phyloP scores from a whole-genome alignment of 2,329 filamentous ascomycete species.

The Pseudogymnoascus destructans region DNA sequence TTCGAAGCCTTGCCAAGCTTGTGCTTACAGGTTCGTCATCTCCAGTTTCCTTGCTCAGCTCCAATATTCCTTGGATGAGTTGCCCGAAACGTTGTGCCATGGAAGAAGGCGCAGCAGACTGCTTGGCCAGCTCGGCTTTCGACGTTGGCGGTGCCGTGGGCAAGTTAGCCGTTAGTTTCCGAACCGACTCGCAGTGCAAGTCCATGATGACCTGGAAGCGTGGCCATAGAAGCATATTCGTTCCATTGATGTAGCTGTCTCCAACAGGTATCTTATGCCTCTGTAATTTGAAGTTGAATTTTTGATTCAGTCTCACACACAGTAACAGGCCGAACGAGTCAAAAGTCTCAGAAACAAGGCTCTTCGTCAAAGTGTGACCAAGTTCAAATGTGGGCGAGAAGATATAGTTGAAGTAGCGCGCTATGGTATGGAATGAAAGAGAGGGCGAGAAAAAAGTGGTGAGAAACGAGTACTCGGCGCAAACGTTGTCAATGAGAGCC shows the following conservation, averaged over 20 bases:
- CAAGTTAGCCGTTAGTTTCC: constrained; percentile 42
- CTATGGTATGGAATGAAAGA: constrained; percentile 62
- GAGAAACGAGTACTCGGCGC: constrained; percentile 88
- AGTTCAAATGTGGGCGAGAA: constrained; percentile 84
- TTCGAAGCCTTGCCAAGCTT: constrained; percentile 62
- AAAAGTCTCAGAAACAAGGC: constrained; percentile 60
- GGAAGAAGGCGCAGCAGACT: constrained; percentile 75
- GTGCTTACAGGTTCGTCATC: constrained; percentile 87
- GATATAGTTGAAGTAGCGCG: constrained; percentile 72
- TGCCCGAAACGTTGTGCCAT: constrained; percentile 93
- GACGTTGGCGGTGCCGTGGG: constrained; percentile 33
- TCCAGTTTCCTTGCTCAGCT: constrained; percentile 75
- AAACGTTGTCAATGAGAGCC: constrained; percentile 84
- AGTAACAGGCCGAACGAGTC: constrained; percentile 80
- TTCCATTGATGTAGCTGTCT: constrained; percentile 86
- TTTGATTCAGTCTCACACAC: constrained; percentile 88
- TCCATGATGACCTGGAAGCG: constrained; percentile 92
- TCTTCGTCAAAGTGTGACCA: constrained; percentile 63
- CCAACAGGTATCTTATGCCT: constrained; percentile 78
- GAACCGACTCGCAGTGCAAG: constrained; percentile 77
- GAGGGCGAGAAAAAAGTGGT: constrained; percentile 77
- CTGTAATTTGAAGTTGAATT: constrained; percentile 87
- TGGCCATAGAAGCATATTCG: constrained; percentile 93
- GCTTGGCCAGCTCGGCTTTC: constrained; percentile 40
- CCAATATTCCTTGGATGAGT: constrained; percentile 71